Base-by-base conservation (phyloP, 768 basidiomycete genomes). In the Sporobolomyces roseus region DNA sequence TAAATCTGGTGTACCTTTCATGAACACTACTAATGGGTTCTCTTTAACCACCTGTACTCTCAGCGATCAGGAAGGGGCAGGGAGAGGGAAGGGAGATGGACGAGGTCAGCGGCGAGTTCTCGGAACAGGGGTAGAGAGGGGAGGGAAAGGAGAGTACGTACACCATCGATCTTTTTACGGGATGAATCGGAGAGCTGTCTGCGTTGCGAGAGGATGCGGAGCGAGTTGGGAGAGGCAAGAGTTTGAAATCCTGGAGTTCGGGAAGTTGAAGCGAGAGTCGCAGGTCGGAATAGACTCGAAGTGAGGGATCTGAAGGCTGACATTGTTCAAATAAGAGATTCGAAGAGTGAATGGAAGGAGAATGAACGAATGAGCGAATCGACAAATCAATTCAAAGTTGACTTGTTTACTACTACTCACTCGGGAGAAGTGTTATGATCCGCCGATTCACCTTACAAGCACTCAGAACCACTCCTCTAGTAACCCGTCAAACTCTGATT, bases 21-120 rank as follows among this genome's bases (percentile, higher is more conserved):
- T 98, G 82, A 99, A 98, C 7, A 98, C 81, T 1, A 99, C 96
- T 9, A 98, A 84, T 0, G 93, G 93, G 50, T 84, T 85, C 1
- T 83, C 80, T 12, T 83, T 79, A 32, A 98, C 84, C 3, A 93
- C 92, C 73, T 85, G 72, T 6, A 0, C 30, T n/a, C n/a, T n/a
- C n/a, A n/a, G n/a, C n/a, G n/a, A n/a, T n/a, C 23, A 30, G 21
- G 41, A 35, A 25, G 17, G 33, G 21, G n/a, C 45, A 33, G 30
- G 25, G 19, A 35, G 45, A 12, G 6, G 23, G 25, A 21, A 33
- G 9, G 21, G 29, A 41, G 32, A 41, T n/a, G 19, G 33, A 55
- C 49, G 41, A 45, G 56, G 64, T 23, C 48, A 50, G 61, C 49
- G 49, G 46, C 36, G 51, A 33, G n/a, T n/a, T n/a, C n/a, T n/a